Percentiles rank a stretch among this genome's conserved stretches.
phyloP scores from a whole-genome alignment of 805 yeast species.

The Saccharomycopsis schoenii region DNA sequence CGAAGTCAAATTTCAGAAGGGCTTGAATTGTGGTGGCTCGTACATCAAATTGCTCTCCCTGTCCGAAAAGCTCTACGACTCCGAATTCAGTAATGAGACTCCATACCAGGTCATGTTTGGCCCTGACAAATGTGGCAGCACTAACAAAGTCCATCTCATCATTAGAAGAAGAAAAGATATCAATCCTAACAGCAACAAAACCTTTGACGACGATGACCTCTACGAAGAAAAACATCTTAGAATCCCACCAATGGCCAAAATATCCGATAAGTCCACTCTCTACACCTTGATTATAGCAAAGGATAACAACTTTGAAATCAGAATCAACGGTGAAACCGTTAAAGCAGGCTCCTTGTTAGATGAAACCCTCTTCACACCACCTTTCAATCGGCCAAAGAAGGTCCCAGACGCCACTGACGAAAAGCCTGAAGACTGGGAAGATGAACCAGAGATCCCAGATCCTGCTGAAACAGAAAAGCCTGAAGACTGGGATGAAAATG shows the following conservation, averaged over 20 bases:
- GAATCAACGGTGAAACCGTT: constrained; percentile 70
- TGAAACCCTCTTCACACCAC: constrained; percentile 48
- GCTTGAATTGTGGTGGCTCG: constrained; percentile 81
- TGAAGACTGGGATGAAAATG: constrained; percentile 73
- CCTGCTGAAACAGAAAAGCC: constrained; percentile 59
- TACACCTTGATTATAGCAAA: constrained; percentile 70
- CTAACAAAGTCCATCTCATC: constrained; percentile 74
- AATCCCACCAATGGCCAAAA: constrained; percentile 57
- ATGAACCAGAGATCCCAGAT: constrained; percentile 55
- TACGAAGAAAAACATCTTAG: constrained; percentile 61
- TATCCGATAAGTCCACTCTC: constrained; percentile 47
- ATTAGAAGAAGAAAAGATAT: constrained; percentile 36
- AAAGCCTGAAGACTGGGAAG: constrained; percentile 83
- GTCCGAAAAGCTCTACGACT: constrained; percentile 27
- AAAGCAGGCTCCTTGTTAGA: constrained; percentile 60
- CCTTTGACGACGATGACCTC: neutral
- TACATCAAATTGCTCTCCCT: constrained; percentile 63
- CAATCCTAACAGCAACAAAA: constrained; percentile 40
- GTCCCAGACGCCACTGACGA: constrained; percentile 45
- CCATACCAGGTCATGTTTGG: constrained; percentile 89
- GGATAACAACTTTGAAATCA: constrained; percentile 62
- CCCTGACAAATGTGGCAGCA: constrained; percentile 81
- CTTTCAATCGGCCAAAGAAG: constrained; percentile 55
- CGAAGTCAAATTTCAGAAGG: constrained; percentile 77
- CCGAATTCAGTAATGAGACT: constrained; percentile 51